Conservation (phyloP, 495 filamentous ascomycete genomes). For the Daldinia bambusicola region DNA sequence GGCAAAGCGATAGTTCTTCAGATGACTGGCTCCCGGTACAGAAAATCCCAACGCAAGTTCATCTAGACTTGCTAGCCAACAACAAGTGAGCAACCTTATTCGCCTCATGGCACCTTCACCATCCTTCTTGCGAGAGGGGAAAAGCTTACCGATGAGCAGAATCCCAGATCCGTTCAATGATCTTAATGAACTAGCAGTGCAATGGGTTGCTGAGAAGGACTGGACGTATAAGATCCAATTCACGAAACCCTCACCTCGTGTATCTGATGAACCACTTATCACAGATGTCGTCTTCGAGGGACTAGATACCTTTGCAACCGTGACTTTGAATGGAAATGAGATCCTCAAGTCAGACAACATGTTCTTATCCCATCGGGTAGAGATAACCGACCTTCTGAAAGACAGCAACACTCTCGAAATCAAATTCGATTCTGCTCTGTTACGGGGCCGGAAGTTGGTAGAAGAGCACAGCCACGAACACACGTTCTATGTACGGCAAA, state of each 20-base stretch:
- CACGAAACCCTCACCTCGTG: constrained; percentile 62
- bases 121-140: background rate
- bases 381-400: constrained; percentile 43
- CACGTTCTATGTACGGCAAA: constrained; percentile 59
- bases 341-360: constrained; percentile 70
- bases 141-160: constrained; percentile 36
- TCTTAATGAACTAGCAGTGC: constrained; percentile 72
- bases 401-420: constrained; percentile 52
- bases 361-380: constrained; percentile 68
- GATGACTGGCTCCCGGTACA: constrained; percentile 43
- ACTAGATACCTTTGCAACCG: constrained; percentile 72
- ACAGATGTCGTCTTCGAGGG: constrained; percentile 69
- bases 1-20: constrained; percentile 27
- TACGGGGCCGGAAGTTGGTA: constrained; percentile 53
- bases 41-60: constrained; percentile 45
- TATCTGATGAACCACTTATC: constrained; percentile 44
- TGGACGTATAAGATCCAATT: constrained; percentile 65
- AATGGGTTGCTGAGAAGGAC: constrained; percentile 76
- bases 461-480: constrained; percentile 56
- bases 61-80: constrained; percentile 45
- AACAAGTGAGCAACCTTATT: constrained; percentile 25
- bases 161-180: constrained; percentile 72
- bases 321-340: constrained; percentile 63
- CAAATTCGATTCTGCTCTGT: constrained; percentile 56
- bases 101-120: background rate